Conservation (phyloP, 2,329 filamentous ascomycete genomes). For the Rachicladosporium sp. region DNA sequence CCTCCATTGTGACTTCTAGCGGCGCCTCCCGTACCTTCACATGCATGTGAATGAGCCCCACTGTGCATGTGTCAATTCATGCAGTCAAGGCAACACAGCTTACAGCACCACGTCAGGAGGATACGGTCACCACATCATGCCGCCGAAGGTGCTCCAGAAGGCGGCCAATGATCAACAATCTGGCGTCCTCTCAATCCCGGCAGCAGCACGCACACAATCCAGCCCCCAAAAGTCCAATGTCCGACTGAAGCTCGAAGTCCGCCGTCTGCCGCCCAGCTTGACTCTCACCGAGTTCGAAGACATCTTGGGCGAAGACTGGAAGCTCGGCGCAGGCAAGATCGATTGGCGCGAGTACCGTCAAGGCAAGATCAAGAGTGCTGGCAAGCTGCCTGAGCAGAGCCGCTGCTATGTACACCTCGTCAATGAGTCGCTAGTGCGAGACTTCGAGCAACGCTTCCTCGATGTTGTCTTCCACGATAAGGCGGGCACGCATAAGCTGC, state of each 20-base stretch:
- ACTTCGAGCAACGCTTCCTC: conserved; percentile 60
- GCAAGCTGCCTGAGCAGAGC: conserved; percentile 71
- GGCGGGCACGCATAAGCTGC: conserved; percentile 59
- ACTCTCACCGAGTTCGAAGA: conserved; percentile 64
- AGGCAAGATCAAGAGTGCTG: conserved; percentile 74
- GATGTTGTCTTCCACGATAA: conserved; percentile 65
- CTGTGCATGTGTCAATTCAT: no score
- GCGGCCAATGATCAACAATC: conserved; percentile 16
- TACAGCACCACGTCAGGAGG: no score
- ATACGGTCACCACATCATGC: no score
- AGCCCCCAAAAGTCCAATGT: conserved; percentile 36
- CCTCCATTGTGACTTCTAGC: no score
- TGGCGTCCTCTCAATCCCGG: conserved; percentile 18
- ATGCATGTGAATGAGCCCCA: no score
- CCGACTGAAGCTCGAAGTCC: conserved; percentile 72
- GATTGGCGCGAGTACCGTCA: conserved; percentile 68
- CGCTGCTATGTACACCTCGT: conserved; percentile 73
- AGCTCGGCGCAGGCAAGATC: conserved; percentile 62
- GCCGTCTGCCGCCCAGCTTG: conserved; percentile 74
- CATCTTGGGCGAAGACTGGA: conserved; percentile 70
- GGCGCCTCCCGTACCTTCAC: no score
- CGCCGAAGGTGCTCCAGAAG: conserved; percentile 20
- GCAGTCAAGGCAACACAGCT: no score
- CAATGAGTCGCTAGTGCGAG: conserved; percentile 54
- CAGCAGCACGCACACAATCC: conserved; percentile 17